Conservation (phyloP, 2,329 filamentous ascomycete species). For the Phyllachora maydis region DNA sequence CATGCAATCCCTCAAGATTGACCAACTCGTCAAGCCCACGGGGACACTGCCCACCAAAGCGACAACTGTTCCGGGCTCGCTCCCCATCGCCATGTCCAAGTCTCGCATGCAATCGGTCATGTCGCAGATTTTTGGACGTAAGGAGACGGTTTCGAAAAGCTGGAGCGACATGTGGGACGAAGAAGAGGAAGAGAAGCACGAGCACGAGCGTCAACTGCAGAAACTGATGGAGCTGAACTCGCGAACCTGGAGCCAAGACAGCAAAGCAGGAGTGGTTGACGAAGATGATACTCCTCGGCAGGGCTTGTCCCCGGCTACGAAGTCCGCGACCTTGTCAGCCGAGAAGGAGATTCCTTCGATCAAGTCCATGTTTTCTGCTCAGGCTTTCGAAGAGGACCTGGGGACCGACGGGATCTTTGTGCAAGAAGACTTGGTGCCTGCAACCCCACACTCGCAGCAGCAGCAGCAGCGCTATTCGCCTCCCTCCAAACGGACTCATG, state of each 20-base stretch:
- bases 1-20: slow-evolving; percentile 50
- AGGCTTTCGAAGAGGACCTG: slow-evolving; percentile 40
- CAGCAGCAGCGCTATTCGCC: slow-evolving; percentile 33
- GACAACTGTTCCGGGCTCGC: slow-evolving; percentile 42
- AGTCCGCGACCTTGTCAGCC: slow-evolving; percentile 15
- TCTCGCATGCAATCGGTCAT: slow-evolving; percentile 49
- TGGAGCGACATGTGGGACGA: slow-evolving; percentile 99
- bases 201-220: slow-evolving; percentile 36
- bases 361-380: slow-evolving; percentile 13
- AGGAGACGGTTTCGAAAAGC: slow-evolving; percentile 79
- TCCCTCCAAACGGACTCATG: slow-evolving; percentile 35
- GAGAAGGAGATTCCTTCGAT: slow-evolving; percentile 15
- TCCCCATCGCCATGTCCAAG: slow-evolving; percentile 64
- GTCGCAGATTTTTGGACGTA: slow-evolving; percentile 61
- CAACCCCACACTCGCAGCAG: slow-evolving; percentile 15
- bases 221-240: slow-evolving; percentile 47
- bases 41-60: slow-evolving; percentile 29
- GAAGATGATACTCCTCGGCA: slow-evolving; percentile 22
- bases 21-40: slow-evolving; percentile 19
- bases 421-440: slow-evolving; percentile 42
- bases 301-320: slow-evolving; percentile 18
- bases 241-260: slow-evolving; percentile 63
- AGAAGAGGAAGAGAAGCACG: slow-evolving; percentile 54
- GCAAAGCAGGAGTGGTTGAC: slow-evolving; percentile 23
- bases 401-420: slow-evolving; percentile 54